Evolutionary conservation across 108 stramenopile species (phyloP).

Genomic region (Parietichytrium sp.): DNA sequence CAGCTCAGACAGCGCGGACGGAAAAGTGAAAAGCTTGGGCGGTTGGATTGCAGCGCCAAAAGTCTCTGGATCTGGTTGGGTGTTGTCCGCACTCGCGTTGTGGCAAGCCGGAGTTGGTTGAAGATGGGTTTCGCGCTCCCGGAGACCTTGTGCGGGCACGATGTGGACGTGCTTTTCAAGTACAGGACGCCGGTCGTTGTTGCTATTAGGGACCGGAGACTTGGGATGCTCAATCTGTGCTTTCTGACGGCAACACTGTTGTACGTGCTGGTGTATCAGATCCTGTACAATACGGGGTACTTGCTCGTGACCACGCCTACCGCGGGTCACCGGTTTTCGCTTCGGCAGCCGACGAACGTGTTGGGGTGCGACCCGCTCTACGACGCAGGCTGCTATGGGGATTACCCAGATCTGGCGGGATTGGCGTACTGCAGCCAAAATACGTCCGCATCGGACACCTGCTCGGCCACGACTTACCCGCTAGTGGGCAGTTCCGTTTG

Average conservation of each 20-base stretch:
- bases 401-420: not conserved
- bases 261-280: constrained; percentile 30
- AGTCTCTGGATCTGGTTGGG: no score
- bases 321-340: not conserved
- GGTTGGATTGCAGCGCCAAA: no score
- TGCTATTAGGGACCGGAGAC: constrained; percentile 15
- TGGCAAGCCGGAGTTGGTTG: no score
- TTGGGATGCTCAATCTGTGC: constrained; percentile 3
- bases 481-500: not conserved
- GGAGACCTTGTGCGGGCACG: not conserved
- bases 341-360: not conserved
- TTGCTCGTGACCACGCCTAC: not conserved
- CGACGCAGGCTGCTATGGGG: constrained; percentile 2
- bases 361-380: constrained; percentile 19
- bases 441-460: not conserved
- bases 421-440: not conserved
- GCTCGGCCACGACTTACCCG: not conserved
- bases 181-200: constrained; percentile 15
- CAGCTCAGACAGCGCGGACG: no score
- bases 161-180: constrained; percentile 1
- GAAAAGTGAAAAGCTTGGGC: no score
- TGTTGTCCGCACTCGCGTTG: no score
- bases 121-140: not conserved
- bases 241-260: not conserved
- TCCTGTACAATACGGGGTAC: constrained; percentile 33